Conservation (phyloP, 441 rosid genomes). For the Corymbia citriodora region DNA sequence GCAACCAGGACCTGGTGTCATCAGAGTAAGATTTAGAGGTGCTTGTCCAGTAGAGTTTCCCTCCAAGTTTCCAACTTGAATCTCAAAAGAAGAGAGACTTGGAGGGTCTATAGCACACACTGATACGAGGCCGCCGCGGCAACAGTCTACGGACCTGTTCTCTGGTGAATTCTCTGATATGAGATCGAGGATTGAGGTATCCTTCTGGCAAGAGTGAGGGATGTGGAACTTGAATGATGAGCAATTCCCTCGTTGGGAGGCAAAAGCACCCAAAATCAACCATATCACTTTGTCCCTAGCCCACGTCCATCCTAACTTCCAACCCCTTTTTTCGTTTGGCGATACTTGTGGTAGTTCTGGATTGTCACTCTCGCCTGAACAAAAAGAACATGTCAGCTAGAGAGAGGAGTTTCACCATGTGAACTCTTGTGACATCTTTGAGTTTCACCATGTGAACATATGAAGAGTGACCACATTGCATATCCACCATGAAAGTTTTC, state of each 20-base stretch:
- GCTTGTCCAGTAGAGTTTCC: slow-evolving; percentile 8
- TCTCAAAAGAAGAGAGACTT: slow-evolving; percentile 42
- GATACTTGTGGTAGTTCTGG: slow-evolving; percentile 40
- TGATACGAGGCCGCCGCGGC: slow-evolving; percentile 41
- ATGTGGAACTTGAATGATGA: slow-evolving; percentile 14
- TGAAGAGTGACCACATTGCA: not conserved
- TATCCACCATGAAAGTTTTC: not conserved
- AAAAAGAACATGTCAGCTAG: not conserved
- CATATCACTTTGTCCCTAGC: slow-evolving; percentile 28
- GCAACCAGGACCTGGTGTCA: slow-evolving; percentile 52
- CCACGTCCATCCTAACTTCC: slow-evolving; percentile 61
- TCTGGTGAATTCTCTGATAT: slow-evolving; percentile 16
- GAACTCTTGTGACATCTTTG: not conserved
- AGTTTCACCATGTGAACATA: not conserved
- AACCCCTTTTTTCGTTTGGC: slow-evolving; percentile 40
- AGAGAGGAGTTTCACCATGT: not conserved
- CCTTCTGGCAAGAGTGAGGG: slow-evolving; percentile 41
- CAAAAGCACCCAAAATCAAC: slow-evolving; percentile 50
- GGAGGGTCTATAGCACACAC: slow-evolving; percentile 43
- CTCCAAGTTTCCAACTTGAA: slow-evolving; percentile 34
- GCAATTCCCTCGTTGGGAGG: slow-evolving; percentile 42
- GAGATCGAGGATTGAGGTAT: slow-evolving; percentile 37
- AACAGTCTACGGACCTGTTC: slow-evolving; percentile 27
- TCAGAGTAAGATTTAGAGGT: slow-evolving; percentile 37
- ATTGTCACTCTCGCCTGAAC: slow-evolving; percentile 44